phyloP scores from a whole-genome alignment of 1,139 yeast genomes.

The Candida neerlandica region DNA sequence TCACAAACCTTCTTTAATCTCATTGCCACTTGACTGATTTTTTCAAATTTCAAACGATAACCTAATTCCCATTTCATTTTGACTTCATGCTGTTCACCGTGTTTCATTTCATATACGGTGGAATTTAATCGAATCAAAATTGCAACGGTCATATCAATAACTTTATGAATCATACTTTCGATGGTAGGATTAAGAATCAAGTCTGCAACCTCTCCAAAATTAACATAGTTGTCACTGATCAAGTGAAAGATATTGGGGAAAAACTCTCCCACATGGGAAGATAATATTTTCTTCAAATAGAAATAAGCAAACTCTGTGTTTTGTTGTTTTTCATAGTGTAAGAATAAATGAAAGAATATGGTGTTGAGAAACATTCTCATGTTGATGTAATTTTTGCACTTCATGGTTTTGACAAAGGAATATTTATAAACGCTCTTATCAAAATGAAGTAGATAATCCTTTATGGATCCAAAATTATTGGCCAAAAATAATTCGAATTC shows the following conservation, averaged over 20 bases:
- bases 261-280: slow-evolving; percentile 27
- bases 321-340: slow-evolving; percentile 30
- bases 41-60: slow-evolving; percentile 23
- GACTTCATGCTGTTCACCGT: slow-evolving; percentile 11
- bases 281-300: slow-evolving; percentile 33
- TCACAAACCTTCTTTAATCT: background rate
- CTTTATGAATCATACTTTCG: slow-evolving; percentile 32
- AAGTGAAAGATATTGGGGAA: slow-evolving; percentile 33
- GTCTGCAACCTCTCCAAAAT: slow-evolving; percentile 41
- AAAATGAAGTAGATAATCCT: slow-evolving; percentile 29
- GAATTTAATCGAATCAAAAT: slow-evolving; percentile 23
- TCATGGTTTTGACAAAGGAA: slow-evolving; percentile 35
- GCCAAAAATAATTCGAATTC: slow-evolving; percentile 32
- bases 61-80: slow-evolving; percentile 19
- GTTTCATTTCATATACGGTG: slow-evolving; percentile 25
- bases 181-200: slow-evolving; percentile 38
- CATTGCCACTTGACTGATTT: slow-evolving; percentile 17
- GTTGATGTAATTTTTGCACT: slow-evolving; percentile 34
- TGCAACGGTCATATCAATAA: slow-evolving; percentile 32
- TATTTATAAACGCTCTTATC: slow-evolving; percentile 23
- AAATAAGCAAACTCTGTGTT: slow-evolving; percentile 27
- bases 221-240: slow-evolving; percentile 27
- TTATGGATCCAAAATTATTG: slow-evolving; percentile 25
- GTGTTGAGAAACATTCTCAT: slow-evolving; percentile 31
- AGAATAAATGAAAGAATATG: slow-evolving; percentile 29